These are phyloP conservation scores for Batkoa obscura DNA, from an alignment of 371 early-diverging fungal genomes.

Conservation along the genomic window DNA sequence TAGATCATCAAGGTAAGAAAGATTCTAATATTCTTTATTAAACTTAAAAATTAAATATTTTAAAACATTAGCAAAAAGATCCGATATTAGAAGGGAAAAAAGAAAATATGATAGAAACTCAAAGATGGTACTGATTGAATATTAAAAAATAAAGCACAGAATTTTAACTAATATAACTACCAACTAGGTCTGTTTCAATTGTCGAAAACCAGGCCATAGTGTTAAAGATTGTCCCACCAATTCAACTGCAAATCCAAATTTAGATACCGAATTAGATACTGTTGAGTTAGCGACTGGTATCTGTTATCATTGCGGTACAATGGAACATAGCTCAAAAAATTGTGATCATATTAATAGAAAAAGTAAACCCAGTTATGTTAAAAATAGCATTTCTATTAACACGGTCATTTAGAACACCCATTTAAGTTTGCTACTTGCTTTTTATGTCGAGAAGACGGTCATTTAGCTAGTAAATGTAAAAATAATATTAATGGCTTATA, in stretches of 20 bases:
- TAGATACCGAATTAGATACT: neutral
- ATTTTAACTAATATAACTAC: neutral
- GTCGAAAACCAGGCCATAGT: conserved; percentile 65
- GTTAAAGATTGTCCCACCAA: conserved; percentile 36
- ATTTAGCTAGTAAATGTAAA: conserved; percentile 60
- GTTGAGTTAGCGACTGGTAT: conserved; percentile 29
- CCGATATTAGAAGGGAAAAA: neutral
- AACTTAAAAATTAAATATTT: neutral
- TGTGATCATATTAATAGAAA: conserved; percentile 42
- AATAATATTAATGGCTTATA: conserved; percentile 77
- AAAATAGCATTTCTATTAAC: neutral
- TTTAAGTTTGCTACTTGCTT: conserved; percentile 64
- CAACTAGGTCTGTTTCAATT: conserved; percentile 51
- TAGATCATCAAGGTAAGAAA: no score
- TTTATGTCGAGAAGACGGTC: conserved; percentile 68
- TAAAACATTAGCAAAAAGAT: neutral
- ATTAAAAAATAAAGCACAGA: neutral
- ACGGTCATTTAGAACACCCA: conserved; percentile 9
- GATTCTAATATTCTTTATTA: conserved; percentile 11
- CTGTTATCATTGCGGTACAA: conserved; percentile 74
- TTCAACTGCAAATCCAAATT: conserved; percentile 18
- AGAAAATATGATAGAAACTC: neutral
- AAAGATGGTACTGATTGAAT: neutral
- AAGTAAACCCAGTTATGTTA: conserved; percentile 13
- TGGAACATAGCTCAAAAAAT: conserved; percentile 54